Conservation (phyloP, 441 rosid genomes). For the Pelargonium myrrhifolium region DNA sequence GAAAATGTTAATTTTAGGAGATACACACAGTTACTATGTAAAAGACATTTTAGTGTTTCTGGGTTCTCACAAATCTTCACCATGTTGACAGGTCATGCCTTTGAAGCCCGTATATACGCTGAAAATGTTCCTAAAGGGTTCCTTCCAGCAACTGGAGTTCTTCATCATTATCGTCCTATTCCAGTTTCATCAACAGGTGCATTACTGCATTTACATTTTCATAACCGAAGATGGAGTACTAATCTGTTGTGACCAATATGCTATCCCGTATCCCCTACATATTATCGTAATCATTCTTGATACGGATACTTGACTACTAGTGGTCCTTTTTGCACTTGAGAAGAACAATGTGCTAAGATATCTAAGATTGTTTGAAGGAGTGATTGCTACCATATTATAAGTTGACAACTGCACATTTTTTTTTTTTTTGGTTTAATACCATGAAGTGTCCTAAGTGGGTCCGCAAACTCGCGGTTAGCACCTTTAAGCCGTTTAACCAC, state of each 20-base stretch:
- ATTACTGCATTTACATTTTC: background rate
- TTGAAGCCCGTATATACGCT: conserved; percentile 93
- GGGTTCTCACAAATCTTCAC: background rate
- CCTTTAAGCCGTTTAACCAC: too few species aligned
- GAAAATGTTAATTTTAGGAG: background rate
- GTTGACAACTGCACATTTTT: too few species aligned
- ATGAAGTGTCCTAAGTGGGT: too few species aligned
- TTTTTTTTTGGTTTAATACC: too few species aligned
- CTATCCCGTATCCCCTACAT: conserved; percentile 4
- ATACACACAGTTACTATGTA: background rate
- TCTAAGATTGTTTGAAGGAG: background rate
- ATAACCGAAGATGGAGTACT: background rate
- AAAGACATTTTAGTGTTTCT: background rate
- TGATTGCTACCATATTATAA: background rate
- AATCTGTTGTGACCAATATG: background rate
- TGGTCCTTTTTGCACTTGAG: background rate
- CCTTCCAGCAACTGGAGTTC: conserved; percentile 94
- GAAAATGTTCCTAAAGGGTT: conserved; percentile 91
- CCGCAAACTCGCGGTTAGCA: too few species aligned
- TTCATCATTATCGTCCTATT: conserved; percentile 72
- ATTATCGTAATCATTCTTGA: background rate
- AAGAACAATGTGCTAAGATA: background rate
- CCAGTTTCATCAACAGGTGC: conserved; percentile 68
- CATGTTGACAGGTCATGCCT: conserved; percentile 73
- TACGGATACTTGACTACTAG: background rate